A percentile compares a stretch with the other conserved stretches of the same genome.
These are phyloP conservation scores for Chaetomiaceae sp. DNA, from an alignment of 2,329 filamentous ascomycete species.

Conservation along the genomic window DNA sequence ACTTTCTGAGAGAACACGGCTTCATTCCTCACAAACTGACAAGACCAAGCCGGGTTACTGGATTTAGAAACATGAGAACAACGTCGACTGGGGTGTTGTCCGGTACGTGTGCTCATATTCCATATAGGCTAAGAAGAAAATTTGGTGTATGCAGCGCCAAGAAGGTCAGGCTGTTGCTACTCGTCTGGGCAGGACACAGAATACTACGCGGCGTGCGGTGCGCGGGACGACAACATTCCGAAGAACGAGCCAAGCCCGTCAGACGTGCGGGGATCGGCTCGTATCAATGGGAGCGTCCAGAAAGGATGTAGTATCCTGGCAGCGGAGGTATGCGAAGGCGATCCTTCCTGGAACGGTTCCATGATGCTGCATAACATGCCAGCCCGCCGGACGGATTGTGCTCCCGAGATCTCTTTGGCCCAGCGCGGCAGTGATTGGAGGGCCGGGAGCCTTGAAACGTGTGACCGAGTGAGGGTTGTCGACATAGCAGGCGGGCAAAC, in stretches of 20 bases:
- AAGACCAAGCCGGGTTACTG: neutral
- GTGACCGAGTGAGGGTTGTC: too few species aligned
- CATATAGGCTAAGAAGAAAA: slow-evolving; percentile 7
- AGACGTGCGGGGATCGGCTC: too few species aligned
- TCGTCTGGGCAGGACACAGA: neutral
- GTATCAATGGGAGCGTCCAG: too few species aligned
- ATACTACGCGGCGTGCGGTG: neutral
- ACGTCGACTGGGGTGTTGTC: neutral
- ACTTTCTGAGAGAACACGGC: too few species aligned
- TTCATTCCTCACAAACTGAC: too few species aligned
- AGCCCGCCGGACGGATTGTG: neutral
- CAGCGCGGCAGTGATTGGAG: too few species aligned
- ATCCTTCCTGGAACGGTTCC: neutral
- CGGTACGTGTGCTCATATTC: neutral
- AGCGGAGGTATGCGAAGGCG: too few species aligned
- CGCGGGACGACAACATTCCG: slow-evolving; percentile 8
- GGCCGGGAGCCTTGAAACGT: too few species aligned
- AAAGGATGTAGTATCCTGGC: too few species aligned
- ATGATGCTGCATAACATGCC: neutral
- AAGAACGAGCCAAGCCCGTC: neutral
- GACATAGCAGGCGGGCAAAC: too few species aligned
- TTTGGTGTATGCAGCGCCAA: slow-evolving; percentile 7
- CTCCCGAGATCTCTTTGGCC: too few species aligned
- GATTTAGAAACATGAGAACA: slow-evolving; percentile 12
- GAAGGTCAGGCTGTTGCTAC: neutral